Evolutionary conservation across 2,329 filamentous ascomycete species (phyloP).

Genomic region (Neopestalotiopsis clavispora): DNA sequence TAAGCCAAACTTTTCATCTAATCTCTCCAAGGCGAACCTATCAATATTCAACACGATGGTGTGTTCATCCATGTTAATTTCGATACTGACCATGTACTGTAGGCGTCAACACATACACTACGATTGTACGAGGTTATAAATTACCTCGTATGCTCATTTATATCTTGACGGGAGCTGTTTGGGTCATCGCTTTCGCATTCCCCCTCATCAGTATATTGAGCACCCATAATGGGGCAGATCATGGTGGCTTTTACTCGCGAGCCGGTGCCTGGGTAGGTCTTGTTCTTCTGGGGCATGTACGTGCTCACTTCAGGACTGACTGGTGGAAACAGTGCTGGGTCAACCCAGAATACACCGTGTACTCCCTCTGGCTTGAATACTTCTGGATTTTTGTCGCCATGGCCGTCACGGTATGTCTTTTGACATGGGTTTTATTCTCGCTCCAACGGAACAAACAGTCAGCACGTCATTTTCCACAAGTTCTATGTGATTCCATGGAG

Average conservation of each 20-base stretch:
- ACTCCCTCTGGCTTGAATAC: conserved; percentile 4
- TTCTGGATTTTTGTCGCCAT: conserved; percentile 16
- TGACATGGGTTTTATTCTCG: neutral
- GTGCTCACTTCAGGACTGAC: neutral
- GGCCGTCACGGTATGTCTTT: conserved; percentile 2
- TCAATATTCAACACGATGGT: neutral
- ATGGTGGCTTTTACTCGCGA: conserved; percentile 12
- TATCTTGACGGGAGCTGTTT: conserved; percentile 3
- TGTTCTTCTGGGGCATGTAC: neutral
- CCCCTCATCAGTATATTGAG: neutral
- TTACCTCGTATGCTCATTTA: neutral
- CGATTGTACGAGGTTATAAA: conserved; percentile 12
- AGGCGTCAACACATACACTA: conserved; percentile 14
- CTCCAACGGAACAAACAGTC: conserved; percentile 10
- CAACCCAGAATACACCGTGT: neutral
- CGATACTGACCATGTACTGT: neutral
- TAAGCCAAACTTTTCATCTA: neutral
- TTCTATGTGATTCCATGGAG: neutral
- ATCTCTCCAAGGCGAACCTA: neutral
- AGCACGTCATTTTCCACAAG: neutral
- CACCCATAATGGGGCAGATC: conserved; percentile 10
- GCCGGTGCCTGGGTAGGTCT: conserved; percentile 13
- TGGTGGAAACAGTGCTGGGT: conserved; percentile 13
- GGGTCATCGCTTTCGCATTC: conserved; percentile 3
- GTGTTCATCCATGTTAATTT: neutral